These are phyloP conservation scores for Chlorella sorokiniana DNA, from an alignment of 139 green algal species.

Conservation along the genomic window DNA sequence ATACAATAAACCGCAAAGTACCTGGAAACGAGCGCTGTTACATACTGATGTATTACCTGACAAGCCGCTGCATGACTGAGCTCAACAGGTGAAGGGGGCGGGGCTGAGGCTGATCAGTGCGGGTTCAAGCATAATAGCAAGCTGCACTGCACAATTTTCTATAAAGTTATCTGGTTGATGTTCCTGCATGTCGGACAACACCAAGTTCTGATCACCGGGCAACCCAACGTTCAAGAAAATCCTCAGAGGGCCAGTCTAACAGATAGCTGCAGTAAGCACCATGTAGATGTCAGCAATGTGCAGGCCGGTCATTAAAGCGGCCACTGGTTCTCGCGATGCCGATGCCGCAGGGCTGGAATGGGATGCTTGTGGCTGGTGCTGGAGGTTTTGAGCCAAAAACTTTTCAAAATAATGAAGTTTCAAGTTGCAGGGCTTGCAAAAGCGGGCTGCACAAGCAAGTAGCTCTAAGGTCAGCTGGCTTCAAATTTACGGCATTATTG, in stretches of 20 bases:
- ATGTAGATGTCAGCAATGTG: slow-evolving; percentile 31
- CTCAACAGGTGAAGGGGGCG: slow-evolving; percentile 34
- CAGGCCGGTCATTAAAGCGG: slow-evolving; percentile 56
- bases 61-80: slow-evolving; percentile 1
- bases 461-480: background rate
- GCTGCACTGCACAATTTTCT: slow-evolving; percentile 28
- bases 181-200: slow-evolving; percentile 17
- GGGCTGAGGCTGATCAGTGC: slow-evolving; percentile 10
- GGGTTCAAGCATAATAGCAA: slow-evolving; percentile 52
- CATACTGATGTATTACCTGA: slow-evolving; percentile 2
- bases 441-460: background rate
- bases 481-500: background rate
- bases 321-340: slow-evolving; percentile 35
- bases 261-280: background rate
- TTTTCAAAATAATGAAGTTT: slow-evolving; percentile 84
- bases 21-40: no score
- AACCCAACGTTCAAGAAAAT: background rate
- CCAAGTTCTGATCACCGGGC: background rate
- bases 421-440: slow-evolving; percentile 42
- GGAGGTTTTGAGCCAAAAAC: slow-evolving; percentile 51
- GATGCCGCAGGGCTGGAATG: background rate
- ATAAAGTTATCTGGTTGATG: slow-evolving; percentile 39
- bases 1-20: background rate
- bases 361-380: slow-evolving; percentile 32
- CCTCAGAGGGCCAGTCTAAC: background rate